Percentiles rank a stretch among this genome's conserved stretches.
These are phyloP conservation scores for Juncus effusus DNA, from an alignment of 176 grass and related monocot genomes.

Conservation along the genomic window DNA sequence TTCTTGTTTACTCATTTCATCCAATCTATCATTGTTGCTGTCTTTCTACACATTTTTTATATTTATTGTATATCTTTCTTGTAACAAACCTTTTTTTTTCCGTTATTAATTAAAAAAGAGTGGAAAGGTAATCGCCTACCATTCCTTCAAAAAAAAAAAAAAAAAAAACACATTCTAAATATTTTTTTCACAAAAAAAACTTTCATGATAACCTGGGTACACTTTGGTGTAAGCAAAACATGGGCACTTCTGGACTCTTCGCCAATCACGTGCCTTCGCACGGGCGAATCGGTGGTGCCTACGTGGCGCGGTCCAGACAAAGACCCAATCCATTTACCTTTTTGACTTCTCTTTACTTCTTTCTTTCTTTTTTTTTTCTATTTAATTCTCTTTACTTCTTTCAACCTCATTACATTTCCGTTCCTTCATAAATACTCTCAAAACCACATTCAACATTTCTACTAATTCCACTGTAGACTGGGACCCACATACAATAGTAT, in stretches of 20 bases:
- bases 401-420: slow-evolving; percentile 1
- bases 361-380: slow-evolving; percentile 33
- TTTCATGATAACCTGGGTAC: background rate
- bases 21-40: no score
- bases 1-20: no score
- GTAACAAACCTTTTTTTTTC: no score
- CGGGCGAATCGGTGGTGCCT: slow-evolving; percentile 39
- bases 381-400: slow-evolving; percentile 21
- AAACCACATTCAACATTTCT: background rate
- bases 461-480: background rate
- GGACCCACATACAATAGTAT: background rate
- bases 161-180: background rate
- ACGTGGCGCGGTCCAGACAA: slow-evolving; percentile 42
- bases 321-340: slow-evolving; percentile 15
- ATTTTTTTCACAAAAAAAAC: background rate
- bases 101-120: no score
- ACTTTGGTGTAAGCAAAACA: slow-evolving; percentile 6
- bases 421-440: background rate
- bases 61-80: no score
- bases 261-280: slow-evolving; percentile 32
- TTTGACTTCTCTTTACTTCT: slow-evolving; percentile 18
- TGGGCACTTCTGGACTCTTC: slow-evolving; percentile 5
- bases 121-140: no score
- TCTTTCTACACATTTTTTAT: no score
- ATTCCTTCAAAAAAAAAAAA: background rate